Evolutionary conservation across 345 rosid species (phyloP).

Genomic region (Rhodomyrtus tomentosa): DNA sequence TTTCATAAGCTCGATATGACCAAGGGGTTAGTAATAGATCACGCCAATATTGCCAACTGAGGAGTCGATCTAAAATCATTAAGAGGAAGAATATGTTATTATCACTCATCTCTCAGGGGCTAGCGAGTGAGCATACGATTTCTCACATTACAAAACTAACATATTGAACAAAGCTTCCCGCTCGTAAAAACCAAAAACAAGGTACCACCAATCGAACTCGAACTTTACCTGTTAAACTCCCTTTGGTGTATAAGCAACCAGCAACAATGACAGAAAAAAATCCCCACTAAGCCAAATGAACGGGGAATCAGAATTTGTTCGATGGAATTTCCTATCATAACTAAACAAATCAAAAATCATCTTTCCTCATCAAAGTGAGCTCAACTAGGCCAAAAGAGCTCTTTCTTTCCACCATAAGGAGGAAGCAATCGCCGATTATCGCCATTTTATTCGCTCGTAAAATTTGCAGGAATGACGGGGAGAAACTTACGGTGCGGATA

Average conservation of each 20-base stretch:
- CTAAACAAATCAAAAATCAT: not conserved
- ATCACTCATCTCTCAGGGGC: not conserved
- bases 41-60: not conserved
- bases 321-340: not conserved
- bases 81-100: not conserved
- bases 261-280: not conserved
- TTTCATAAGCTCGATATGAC: not conserved
- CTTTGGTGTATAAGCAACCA: not conserved
- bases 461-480: not conserved
- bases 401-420: not conserved
- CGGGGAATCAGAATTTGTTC: not conserved
- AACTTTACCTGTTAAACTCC: not conserved
- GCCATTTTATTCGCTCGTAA: not conserved
- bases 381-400: not conserved
- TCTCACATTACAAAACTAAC: not conserved
- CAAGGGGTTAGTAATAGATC: not conserved
- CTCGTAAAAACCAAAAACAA: not conserved
- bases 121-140: not conserved
- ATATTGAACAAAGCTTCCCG: not conserved
- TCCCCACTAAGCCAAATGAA: not conserved
- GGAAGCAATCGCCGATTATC: not conserved
- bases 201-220: not conserved
- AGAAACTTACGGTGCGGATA: slow-evolving; percentile 6
- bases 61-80: not conserved
- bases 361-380: not conserved